phyloP scores from a whole-genome alignment of 2,329 filamentous ascomycete genomes.

The Herpotrichia juniperi region DNA sequence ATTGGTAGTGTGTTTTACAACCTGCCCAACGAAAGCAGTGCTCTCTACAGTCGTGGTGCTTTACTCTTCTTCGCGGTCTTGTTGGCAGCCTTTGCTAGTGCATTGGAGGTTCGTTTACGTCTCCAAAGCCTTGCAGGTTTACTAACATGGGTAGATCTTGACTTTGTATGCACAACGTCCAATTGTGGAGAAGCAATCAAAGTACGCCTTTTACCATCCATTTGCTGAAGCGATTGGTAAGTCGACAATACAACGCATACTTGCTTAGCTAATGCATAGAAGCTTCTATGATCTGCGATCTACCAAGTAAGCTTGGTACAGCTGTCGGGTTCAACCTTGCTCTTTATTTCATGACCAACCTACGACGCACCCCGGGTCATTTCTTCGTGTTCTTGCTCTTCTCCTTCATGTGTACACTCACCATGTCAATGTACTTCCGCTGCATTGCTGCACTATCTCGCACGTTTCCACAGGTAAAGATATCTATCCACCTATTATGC shows the following conservation, averaged over 20 bases:
- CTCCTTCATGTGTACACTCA: slow-evolving; percentile 37
- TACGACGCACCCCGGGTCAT: slow-evolving; percentile 43
- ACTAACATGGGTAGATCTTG: no score
- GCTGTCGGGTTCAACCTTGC: slow-evolving; percentile 47
- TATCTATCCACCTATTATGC: no score
- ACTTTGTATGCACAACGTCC: no score
- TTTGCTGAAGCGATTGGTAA: slow-evolving; percentile 80
- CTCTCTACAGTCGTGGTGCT: slow-evolving; percentile 76
- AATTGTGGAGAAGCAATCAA: slow-evolving; percentile 84
- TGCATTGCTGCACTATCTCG: slow-evolving; percentile 65
- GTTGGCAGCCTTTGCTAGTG: slow-evolving; percentile 78
- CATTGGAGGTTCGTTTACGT: slow-evolving; percentile 76
- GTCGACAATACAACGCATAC: no score
- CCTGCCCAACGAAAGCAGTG: slow-evolving; percentile 63
- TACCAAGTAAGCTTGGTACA: slow-evolving; percentile 53
- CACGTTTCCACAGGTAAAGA: no score
- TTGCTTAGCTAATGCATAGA: no score
- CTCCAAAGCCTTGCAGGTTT: no score
- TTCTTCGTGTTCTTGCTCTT: slow-evolving; percentile 53
- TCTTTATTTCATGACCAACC: slow-evolving; percentile 53
- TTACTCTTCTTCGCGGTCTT: slow-evolving; percentile 83
- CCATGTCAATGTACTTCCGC: slow-evolving; percentile 46
- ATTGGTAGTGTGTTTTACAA: slow-evolving; percentile 81
- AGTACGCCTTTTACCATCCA: slow-evolving; percentile 86
- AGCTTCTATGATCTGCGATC: slow-evolving; percentile 47